Conservation (phyloP, 164 flowering plant species). For the Tetrastigma voinierianum region DNA sequence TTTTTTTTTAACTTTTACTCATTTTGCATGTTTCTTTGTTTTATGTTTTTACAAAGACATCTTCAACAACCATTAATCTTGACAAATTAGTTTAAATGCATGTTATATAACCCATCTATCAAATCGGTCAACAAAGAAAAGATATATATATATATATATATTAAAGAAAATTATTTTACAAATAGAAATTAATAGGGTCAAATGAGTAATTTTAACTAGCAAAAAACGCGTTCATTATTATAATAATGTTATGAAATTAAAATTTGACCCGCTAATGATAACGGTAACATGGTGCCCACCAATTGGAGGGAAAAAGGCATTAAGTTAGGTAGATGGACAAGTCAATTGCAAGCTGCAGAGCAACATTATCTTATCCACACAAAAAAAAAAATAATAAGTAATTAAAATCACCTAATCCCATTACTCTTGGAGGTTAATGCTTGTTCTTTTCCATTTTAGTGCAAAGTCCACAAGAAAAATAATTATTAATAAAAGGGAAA, state of each 20-base stretch:
- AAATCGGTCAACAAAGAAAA: neutral
- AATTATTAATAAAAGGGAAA: too few relatives aligned
- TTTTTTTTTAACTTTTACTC: too few relatives aligned
- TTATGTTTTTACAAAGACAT: too few relatives aligned
- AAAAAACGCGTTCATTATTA: neutral
- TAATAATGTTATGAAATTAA: neutral
- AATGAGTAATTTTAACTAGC: neutral
- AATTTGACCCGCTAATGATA: conserved; percentile 3
- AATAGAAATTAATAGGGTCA: neutral
- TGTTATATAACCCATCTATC: neutral
- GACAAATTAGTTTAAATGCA: too few relatives aligned
- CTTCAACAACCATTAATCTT: too few relatives aligned
- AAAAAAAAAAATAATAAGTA: too few relatives aligned
- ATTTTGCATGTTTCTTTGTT: too few relatives aligned
- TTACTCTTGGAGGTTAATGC: neutral
- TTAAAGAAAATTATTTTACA: neutral
- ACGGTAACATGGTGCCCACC: conserved; percentile 24
- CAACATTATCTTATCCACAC: neutral
- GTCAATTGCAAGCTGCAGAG: conserved; percentile 6
- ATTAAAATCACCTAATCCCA: conserved; percentile 9
- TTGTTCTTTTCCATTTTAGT: too few relatives aligned
- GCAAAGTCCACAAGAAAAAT: too few relatives aligned
- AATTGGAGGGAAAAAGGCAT: conserved; percentile 2
- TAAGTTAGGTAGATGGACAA: conserved; percentile 3
- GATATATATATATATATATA: too few relatives aligned